phyloP scores from a whole-genome alignment of 2,329 filamentous ascomycete genomes.

The Colletotrichum sp. region DNA sequence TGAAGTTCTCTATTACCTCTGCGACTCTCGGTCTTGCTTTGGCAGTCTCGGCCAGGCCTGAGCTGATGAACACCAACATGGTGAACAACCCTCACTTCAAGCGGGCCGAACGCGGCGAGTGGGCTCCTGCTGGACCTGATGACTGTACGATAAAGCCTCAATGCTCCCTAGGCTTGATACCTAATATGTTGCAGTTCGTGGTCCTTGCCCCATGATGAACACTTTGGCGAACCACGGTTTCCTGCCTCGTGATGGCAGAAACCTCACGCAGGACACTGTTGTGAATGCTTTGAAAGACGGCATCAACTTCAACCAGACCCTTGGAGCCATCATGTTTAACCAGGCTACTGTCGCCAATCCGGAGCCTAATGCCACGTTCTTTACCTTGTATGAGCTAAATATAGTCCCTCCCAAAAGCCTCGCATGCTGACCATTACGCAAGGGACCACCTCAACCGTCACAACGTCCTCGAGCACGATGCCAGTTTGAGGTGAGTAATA shows the following conservation, averaged over 20 bases:
- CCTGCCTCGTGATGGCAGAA: constrained; percentile 49
- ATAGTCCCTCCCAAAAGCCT: background rate
- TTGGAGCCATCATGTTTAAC: constrained; percentile 46
- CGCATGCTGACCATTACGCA: background rate
- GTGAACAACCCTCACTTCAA: background rate
- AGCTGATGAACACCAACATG: background rate
- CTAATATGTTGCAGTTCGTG: constrained; percentile 31
- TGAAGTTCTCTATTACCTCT: background rate
- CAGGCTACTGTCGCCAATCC: constrained; percentile 48
- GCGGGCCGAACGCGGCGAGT: background rate
- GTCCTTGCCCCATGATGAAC: constrained; percentile 58
- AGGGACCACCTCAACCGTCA: constrained; percentile 48
- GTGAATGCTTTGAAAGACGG: constrained; percentile 41
- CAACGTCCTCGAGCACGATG: constrained; percentile 55
- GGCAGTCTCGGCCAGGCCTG: background rate
- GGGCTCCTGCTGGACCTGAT: background rate
- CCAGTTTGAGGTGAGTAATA: constrained; percentile 41
- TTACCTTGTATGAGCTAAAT: constrained; percentile 33
- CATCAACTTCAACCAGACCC: constrained; percentile 46
- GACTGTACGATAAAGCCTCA: background rate
- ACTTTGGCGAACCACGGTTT: constrained; percentile 56
- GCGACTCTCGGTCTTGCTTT: background rate
- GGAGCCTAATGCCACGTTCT: constrained; percentile 46
- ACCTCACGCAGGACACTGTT: constrained; percentile 42
- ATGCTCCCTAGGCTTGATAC: rapidly evolving